A percentile compares a stretch with the other conserved stretches of the same genome.
Evolutionary conservation across 805 yeast genomes (phyloP).

Genomic region (Zygosaccharomyces pseudorouxii): DNA sequence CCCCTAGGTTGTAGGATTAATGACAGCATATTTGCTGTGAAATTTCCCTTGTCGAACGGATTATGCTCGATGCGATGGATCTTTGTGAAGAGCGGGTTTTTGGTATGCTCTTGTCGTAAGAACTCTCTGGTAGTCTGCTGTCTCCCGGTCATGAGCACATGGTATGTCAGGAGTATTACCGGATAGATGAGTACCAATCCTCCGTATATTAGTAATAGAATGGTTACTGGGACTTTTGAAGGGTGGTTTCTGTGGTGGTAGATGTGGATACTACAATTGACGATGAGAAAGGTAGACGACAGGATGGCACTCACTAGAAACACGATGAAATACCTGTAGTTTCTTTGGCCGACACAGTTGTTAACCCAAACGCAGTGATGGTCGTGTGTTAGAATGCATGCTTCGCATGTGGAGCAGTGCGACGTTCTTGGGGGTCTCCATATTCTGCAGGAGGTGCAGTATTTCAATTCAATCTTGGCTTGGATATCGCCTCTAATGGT

Average conservation of each 20-base stretch:
- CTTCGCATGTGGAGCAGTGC: constrained; percentile 68
- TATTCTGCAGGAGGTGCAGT: constrained; percentile 59
- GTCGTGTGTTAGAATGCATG: constrained; percentile 60
- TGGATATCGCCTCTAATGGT: constrained; percentile 10
- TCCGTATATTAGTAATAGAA: constrained; percentile 51
- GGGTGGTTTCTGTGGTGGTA: constrained; percentile 13
- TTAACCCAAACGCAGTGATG: constrained; percentile 69
- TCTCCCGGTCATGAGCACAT: constrained; percentile 48
- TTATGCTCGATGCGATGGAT: constrained; percentile 26
- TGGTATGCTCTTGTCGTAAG: constrained; percentile 43
- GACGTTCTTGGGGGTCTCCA: constrained; percentile 77
- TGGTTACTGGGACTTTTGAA: constrained; percentile 36
- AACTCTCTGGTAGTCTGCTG: constrained; percentile 74
- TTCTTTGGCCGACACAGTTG: constrained; percentile 72
- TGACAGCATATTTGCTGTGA: constrained; percentile 31
- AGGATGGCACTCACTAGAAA: constrained; percentile 43
- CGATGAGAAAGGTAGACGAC: constrained; percentile 27
- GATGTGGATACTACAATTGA: constrained; percentile 23
- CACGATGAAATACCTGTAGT: constrained; percentile 55
- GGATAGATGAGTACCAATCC: constrained; percentile 53
- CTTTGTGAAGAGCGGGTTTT: constrained; percentile 32
- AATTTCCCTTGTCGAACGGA: constrained; percentile 37
- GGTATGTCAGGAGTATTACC: constrained; percentile 46
- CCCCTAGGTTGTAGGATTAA: constrained; percentile 41
- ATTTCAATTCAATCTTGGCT: constrained; percentile 48